These are phyloP conservation scores for Ephemerocybe angulata DNA, from an alignment of 768 basidiomycete genomes.

Conservation along the genomic window DNA sequence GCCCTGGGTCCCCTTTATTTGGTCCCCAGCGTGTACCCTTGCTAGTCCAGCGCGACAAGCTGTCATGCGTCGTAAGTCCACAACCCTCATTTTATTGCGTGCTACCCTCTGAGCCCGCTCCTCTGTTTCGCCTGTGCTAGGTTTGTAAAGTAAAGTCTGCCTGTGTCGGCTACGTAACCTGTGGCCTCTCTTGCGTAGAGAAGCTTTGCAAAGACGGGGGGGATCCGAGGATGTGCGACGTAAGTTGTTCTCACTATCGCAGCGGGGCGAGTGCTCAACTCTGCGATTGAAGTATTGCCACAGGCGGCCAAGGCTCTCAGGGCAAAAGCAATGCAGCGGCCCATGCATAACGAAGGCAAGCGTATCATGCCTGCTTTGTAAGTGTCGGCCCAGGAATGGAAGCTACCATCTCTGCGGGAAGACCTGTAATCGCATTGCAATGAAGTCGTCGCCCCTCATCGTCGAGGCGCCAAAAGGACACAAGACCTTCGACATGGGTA, in stretches of 20 bases:
- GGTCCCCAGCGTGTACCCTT: too few species aligned
- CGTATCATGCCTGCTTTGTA: constrained; percentile 25
- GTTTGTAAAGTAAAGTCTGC: constrained; percentile 10
- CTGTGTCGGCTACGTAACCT: constrained; percentile 20
- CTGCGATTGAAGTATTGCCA: constrained; percentile 23
- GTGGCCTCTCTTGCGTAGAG: constrained; percentile 23
- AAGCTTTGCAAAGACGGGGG: constrained; percentile 18
- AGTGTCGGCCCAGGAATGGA: constrained; percentile 22
- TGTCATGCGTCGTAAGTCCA: not conserved
- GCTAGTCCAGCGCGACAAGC: too few species aligned
- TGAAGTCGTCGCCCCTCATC: constrained; percentile 18
- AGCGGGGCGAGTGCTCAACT: not conserved
- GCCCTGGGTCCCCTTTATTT: too few species aligned
- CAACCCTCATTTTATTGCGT: too few species aligned
- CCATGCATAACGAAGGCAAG: constrained; percentile 21
- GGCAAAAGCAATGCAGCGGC: constrained; percentile 23
- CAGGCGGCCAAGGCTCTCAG: constrained; percentile 18
- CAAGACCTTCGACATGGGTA: constrained; percentile 18
- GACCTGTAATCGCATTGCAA: constrained; percentile 16
- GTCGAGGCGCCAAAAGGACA: constrained; percentile 19
- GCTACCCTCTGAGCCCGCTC: not conserved
- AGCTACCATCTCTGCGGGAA: constrained; percentile 22
- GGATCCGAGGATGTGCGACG: constrained; percentile 23
- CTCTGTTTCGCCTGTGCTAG: too few species aligned
- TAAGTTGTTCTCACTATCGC: constrained; percentile 8